Evolutionary conservation across 352 stramenopile genomes (phyloP).

Genomic region (Phytophthora ohioensis): DNA sequence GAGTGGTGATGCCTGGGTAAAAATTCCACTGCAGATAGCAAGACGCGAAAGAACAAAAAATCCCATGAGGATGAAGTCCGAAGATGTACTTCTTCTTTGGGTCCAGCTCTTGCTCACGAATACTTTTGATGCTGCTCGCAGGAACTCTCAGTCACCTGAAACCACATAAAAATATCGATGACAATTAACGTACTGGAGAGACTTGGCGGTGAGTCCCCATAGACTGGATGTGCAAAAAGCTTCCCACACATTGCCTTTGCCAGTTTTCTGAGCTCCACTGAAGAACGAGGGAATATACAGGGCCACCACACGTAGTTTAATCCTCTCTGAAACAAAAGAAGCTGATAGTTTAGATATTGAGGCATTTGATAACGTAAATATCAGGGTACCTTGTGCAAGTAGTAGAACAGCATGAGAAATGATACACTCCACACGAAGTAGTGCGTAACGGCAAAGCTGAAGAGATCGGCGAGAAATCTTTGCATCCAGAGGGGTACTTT

Average conservation of each 20-base stretch:
- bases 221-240: constrained; percentile 30
- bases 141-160: not conserved
- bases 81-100: not conserved
- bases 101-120: not conserved
- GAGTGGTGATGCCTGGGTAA: not conserved
- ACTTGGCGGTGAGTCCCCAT: constrained; percentile 46
- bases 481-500: constrained; percentile 34
- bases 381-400: not conserved
- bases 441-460: constrained; percentile 44
- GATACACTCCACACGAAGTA: constrained; percentile 42
- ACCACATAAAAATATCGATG: not conserved
- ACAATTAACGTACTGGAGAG: constrained; percentile 24
- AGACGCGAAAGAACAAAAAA: not conserved
- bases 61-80: not conserved
- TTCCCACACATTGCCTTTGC: constrained; percentile 42
- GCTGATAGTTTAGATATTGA: not conserved
- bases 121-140: not conserved
- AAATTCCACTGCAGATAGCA: not conserved
- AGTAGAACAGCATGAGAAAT: constrained; percentile 24
- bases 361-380: not conserved
- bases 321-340: constrained; percentile 1
- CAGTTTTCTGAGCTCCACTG: constrained; percentile 43
- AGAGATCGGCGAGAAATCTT: constrained; percentile 23
- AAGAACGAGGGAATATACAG: constrained; percentile 52
- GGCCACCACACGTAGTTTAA: constrained; percentile 41